phyloP scores from a whole-genome alignment of 306 rosid genomes.

The Begonia peltatifolia region DNA sequence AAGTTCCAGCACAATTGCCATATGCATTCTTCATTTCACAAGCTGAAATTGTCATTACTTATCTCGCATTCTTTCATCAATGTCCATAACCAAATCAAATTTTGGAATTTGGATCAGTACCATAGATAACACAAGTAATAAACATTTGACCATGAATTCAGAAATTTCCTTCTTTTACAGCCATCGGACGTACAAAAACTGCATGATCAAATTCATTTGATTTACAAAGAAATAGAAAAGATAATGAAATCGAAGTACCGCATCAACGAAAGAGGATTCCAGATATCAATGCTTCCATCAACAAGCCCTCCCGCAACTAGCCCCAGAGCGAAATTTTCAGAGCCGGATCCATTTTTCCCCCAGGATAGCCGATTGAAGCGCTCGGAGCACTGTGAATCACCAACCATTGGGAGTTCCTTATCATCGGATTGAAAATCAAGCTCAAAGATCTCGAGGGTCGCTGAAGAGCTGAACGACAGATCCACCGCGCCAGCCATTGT shows the following conservation, averaged over 20 bases:
- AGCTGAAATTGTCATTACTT: no score
- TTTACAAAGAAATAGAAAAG: no score
- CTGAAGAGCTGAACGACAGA: slow-evolving; percentile 92
- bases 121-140: no score
- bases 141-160: no score
- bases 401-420: slow-evolving; percentile 61
- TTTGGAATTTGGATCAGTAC: no score
- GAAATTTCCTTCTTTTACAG: no score
- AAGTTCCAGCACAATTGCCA: not conserved
- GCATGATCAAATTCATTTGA: no score
- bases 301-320: slow-evolving; percentile 85
- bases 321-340: slow-evolving; percentile 55
- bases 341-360: slow-evolving; percentile 39
- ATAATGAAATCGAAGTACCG: slow-evolving; percentile 35
- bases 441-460: slow-evolving; percentile 81
- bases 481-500: slow-evolving; percentile 99
- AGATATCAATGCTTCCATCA: slow-evolving; percentile 82
- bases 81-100: no score
- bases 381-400: slow-evolving; percentile 72
- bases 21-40: no score
- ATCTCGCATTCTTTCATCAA: no score
- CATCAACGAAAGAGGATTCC: slow-evolving; percentile 84
- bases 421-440: slow-evolving; percentile 96
- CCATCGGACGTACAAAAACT: no score
- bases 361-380: slow-evolving; percentile 81